Conservation (phyloP, 208 protist species). For the Wallacemonas sp. region DNA sequence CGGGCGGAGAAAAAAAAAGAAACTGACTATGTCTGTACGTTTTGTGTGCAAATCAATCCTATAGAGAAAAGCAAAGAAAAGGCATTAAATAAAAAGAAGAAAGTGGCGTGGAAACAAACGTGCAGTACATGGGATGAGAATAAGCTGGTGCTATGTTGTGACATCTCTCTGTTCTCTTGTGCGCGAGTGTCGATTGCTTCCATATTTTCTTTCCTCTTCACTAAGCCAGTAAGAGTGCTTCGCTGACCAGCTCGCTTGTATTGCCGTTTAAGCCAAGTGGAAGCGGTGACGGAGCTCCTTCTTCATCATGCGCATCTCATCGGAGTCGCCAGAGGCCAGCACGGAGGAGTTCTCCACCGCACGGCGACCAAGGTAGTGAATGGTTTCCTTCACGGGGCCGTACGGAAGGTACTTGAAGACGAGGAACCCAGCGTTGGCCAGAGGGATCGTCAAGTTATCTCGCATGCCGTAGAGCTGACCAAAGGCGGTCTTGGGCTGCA, state of each 20-base stretch:
- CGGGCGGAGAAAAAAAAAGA: background rate
- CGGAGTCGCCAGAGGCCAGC: conserved; percentile 41
- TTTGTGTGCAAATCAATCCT: conserved; percentile 10
- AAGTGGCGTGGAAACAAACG: too few species aligned
- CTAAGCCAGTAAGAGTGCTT: too few species aligned
- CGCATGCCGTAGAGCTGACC: conserved; percentile 97
- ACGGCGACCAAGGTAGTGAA: conserved; percentile 96
- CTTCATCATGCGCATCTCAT: conserved; percentile 76
- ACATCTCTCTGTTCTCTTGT: background rate
- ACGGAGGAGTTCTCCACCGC: conserved; percentile 94
- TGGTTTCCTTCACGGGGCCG: conserved; percentile 94
- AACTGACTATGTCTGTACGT: background rate
- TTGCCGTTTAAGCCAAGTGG: conserved; percentile 25
- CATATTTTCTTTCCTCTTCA: background rate
- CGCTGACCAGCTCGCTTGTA: too few species aligned
- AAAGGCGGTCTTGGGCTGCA: conserved; percentile 71
- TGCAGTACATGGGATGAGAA: too few species aligned
- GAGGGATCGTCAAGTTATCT: conserved; percentile 94
- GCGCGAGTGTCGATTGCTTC: background rate
- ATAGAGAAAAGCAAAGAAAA: conserved; percentile 10
- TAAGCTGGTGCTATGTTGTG: too few species aligned
- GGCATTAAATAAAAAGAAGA: background rate
- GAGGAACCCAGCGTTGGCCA: conserved; percentile 83
- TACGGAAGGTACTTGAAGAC: conserved; percentile 97
- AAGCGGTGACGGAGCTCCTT: conserved; percentile 71